Percentiles rank a stretch among this genome's conserved stretches.
Evolutionary conservation across 2,329 filamentous ascomycete species (phyloP).

Genomic region (Colletotrichum endophyticum): DNA sequence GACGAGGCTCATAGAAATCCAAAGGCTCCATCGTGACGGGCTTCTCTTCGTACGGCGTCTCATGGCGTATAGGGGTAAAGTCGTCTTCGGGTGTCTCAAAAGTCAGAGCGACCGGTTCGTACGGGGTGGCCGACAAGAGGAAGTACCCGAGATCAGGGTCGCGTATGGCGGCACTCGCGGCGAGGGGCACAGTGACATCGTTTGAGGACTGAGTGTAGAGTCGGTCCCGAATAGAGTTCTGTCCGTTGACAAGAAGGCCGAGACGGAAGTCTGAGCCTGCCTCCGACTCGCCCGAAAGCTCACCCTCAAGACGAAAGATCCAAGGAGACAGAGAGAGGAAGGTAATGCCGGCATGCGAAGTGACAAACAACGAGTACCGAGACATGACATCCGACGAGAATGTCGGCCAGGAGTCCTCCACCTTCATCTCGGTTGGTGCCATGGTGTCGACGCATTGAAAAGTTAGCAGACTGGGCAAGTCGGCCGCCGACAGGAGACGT

Average conservation of each 20-base stretch:
- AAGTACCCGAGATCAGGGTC: conserved; percentile 71
- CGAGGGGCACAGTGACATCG: conserved; percentile 52
- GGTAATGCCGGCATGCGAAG: conserved; percentile 64
- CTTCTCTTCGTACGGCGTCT: conserved; percentile 47
- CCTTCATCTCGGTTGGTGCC: conserved; percentile 55
- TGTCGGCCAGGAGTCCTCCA: conserved; percentile 64
- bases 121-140: conserved; percentile 62
- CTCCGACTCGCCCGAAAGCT: conserved; percentile 60
- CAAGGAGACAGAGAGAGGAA: conserved; percentile 65
- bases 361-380: conserved; percentile 68
- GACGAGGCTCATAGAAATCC: conserved; percentile 67
- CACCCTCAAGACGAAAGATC: conserved; percentile 68
- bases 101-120: conserved; percentile 61
- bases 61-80: conserved; percentile 44
- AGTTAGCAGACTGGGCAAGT: conserved; percentile 57
- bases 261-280: conserved; percentile 67
- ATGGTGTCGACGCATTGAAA: conserved; percentile 69
- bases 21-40: conserved; percentile 50
- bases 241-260: conserved; percentile 62
- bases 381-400: conserved; percentile 67
- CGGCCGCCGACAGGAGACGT: conserved; percentile 38
- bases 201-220: conserved; percentile 59
- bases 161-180: conserved; percentile 57
- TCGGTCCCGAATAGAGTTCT: conserved; percentile 60
- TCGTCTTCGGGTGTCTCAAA: conserved; percentile 65